Conservation (phyloP, 495 filamentous ascomycete genomes). For the Paragyromitra xinjiangensis region DNA sequence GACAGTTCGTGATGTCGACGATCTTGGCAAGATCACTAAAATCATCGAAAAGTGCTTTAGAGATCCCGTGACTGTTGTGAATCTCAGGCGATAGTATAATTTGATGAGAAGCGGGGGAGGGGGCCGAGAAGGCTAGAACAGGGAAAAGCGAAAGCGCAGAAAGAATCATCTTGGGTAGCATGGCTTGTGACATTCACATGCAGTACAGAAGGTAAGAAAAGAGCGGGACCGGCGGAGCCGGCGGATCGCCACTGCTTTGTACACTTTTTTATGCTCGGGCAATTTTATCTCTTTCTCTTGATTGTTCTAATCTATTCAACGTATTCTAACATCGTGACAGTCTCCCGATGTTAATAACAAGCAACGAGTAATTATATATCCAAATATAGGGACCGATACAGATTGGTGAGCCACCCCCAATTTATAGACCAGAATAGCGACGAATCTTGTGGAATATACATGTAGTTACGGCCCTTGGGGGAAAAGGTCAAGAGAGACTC, state of each 20-base stretch:
- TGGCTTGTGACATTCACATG: conserved; percentile 9
- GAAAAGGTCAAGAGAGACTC: not conserved
- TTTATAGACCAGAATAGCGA: not conserved
- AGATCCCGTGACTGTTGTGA: conserved; percentile 22
- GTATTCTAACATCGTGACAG: not conserved
- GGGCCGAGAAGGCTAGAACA: conserved; percentile 16
- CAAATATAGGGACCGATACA: not conserved
- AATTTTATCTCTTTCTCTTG: conserved; percentile 23
- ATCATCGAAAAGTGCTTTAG: conserved; percentile 31
- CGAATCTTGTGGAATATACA: not conserved
- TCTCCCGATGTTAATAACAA: not conserved
- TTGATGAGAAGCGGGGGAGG: conserved; percentile 24
- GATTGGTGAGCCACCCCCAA: not conserved
- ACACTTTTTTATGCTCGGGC: conserved; percentile 31
- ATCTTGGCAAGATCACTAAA: conserved; percentile 42
- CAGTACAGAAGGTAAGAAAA: not conserved
- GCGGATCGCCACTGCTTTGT: conserved; percentile 27
- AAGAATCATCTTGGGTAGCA: conserved; percentile 22
- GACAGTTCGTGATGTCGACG: conserved; percentile 45
- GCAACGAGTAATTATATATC: conserved; percentile 1
- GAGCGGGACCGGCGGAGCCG: conserved; percentile 19
- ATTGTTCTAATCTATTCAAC: conserved; percentile 1
- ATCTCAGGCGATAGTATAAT: conserved; percentile 6
- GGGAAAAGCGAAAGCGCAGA: conserved; percentile 25
- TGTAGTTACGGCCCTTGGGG: not conserved